A percentile compares a stretch with the other conserved stretches of the same genome.
Evolutionary conservation across 768 basidiomycete genomes (phyloP).

Genomic region (Cantharellus anzutake): DNA sequence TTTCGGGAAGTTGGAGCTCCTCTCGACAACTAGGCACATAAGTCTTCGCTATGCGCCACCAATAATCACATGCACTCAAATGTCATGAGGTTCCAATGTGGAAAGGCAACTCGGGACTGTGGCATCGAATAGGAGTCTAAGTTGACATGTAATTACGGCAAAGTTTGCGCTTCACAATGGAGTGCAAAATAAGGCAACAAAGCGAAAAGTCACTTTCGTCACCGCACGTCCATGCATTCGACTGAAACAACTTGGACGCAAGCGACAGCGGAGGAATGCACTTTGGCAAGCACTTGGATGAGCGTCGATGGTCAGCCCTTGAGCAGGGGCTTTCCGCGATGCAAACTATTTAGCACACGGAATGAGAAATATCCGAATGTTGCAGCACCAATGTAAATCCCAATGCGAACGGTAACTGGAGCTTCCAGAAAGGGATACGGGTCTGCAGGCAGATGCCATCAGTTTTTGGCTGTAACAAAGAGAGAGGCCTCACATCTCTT

Average conservation of each 20-base stretch:
- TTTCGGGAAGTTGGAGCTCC: too few species aligned
- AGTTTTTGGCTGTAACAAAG: not conserved
- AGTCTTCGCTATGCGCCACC: too few species aligned
- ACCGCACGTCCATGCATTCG: not conserved
- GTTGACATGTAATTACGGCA: too few species aligned
- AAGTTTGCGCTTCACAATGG: too few species aligned
- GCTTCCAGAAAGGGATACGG: slow-evolving; percentile 73
- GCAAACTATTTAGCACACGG: slow-evolving; percentile 33
- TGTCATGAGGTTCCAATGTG: too few species aligned
- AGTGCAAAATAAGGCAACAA: not conserved
- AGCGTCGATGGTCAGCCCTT: not conserved
- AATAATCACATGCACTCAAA: too few species aligned
- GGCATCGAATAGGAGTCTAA: too few species aligned
- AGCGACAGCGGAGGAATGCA: not conserved
- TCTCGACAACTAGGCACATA: too few species aligned
- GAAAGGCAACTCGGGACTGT: too few species aligned
- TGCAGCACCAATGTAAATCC: slow-evolving; percentile 38
- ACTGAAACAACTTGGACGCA: not conserved
- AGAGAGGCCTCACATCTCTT: slow-evolving; percentile 30
- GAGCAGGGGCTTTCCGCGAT: not conserved
- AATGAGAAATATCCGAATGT: slow-evolving; percentile 37
- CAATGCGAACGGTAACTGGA: slow-evolving; percentile 29
- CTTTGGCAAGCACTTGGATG: not conserved
- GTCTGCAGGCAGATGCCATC: slow-evolving; percentile 9
- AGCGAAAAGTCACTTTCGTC: not conserved